Evolutionary conservation across 2,329 filamentous ascomycete species (phyloP), one percentile per base, ranked within the genome.

Genomic region (Fonsecaea pugnacius): DNA sequence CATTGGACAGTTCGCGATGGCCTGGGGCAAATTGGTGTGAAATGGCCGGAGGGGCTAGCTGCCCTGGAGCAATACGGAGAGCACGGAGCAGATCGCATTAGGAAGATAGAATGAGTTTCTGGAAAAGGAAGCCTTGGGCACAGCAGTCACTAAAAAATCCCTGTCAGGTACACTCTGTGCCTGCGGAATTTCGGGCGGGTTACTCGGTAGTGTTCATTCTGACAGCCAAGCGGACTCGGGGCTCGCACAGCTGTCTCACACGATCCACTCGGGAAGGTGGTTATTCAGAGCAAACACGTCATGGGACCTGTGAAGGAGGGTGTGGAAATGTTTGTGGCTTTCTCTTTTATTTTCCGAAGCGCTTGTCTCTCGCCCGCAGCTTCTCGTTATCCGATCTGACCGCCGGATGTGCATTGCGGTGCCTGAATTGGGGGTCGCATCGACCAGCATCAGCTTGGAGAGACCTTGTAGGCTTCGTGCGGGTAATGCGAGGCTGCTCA

Each of bases 81-180:
- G 65, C 56, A 57, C 65, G 60, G 62, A 65, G 56, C 62, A 60
- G 43, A 36, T 57, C 59, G 27, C 54, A 32, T 60, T 67, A 62
- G 62, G 65, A 54, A 64, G 58, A 63, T 59, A 14, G 51, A 38
- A 56, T 30, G 61, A 58, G 54, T 58, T 53, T 54, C 32, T 35
- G n/a, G n/a, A n/a, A 38, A 32, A 48, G 35, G 57, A 50, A 48
- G 46, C 57, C 46, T 51, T 8, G 30, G n/a, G 40, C 18, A 18
- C 55, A 21, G 40, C 55, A 14, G 18, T 48, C 30, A 18, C 24
- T 30, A 56, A 18, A 33, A 33, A 36, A 38, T n/a, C 38, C 38
- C 38, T 43, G 38, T 18, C 38, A 43, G 38, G 38, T 43, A 18
- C 16, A 14, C 16, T 43, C 43, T 48, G 43, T 24, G 43, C 9